A percentile compares a stretch with the other conserved stretches of the same genome.
Conservation (phyloP, 2,329 filamentous ascomycete species). For the Thielaviopsis populi region DNA sequence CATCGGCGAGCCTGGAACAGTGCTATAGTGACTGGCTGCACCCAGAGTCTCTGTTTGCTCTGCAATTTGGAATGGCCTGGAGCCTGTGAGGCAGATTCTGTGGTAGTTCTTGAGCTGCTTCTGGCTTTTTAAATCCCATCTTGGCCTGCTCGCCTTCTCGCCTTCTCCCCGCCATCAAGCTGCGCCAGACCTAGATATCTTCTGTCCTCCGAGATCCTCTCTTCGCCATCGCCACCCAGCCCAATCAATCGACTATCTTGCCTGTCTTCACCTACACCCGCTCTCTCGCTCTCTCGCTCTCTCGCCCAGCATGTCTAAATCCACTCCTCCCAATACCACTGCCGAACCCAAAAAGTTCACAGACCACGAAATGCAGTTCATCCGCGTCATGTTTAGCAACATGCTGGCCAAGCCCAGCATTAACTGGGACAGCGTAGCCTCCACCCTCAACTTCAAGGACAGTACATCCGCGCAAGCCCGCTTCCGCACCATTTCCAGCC, state of each 20-base stretch:
- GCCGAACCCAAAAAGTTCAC: neutral
- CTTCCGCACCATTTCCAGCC: neutral
- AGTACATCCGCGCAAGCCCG: slow-evolving; percentile 10
- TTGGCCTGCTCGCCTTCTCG: too few relatives aligned
- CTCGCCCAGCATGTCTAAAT: neutral
- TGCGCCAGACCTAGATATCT: too few relatives aligned
- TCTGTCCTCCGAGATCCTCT: too few relatives aligned
- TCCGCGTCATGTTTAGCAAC: slow-evolving; percentile 26
- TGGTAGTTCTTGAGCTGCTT: too few relatives aligned
- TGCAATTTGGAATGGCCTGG: too few relatives aligned
- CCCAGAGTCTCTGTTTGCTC: too few relatives aligned
- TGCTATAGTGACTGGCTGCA: too few relatives aligned
- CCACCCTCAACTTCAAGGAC: slow-evolving; percentile 26
- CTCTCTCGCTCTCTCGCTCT: neutral
- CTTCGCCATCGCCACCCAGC: too few relatives aligned
- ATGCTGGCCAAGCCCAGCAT: slow-evolving; percentile 29
- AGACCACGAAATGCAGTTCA: neutral
- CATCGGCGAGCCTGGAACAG: too few relatives aligned
- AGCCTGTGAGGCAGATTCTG: too few relatives aligned
- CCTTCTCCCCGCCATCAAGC: too few relatives aligned
- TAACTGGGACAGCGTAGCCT: slow-evolving; percentile 29
- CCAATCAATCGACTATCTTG: neutral
- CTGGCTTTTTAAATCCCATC: too few relatives aligned
- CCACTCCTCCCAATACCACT: neutral
- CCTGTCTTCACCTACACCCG: neutral